Percentiles rank a stretch among this genome's conserved stretches.
Evolutionary conservation across 108 stramenopile genomes (phyloP).

Genomic region (Epipyxis sp.): DNA sequence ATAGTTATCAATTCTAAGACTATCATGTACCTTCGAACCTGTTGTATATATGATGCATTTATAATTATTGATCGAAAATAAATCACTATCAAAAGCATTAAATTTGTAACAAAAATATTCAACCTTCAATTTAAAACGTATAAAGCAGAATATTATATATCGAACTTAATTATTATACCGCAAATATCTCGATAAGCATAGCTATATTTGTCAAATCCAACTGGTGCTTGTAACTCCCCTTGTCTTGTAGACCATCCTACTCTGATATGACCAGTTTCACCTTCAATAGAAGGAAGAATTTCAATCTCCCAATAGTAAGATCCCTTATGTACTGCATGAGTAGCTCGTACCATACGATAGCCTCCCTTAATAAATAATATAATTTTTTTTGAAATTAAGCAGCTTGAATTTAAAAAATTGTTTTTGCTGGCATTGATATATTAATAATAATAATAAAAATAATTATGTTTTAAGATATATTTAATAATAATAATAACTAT

Average conservation of each 20-base stretch:
- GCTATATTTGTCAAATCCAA: slow-evolving; percentile 86
- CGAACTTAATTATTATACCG: slow-evolving; percentile 71
- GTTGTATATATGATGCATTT: no score
- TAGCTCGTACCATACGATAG: slow-evolving; percentile 79
- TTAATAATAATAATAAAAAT: no score
- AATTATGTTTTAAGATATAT: no score
- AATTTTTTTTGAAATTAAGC: no score
- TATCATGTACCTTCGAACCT: slow-evolving; percentile 38
- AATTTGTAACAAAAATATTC: slow-evolving; percentile 11
- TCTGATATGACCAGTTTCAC: slow-evolving; percentile 65
- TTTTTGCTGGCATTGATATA: no score
- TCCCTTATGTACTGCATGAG: slow-evolving; percentile 60
- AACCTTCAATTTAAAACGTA: no score
- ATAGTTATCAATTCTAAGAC: slow-evolving; percentile 42
- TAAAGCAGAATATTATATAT: no score
- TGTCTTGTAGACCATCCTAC: slow-evolving; percentile 77
- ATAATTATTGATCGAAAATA: not conserved
- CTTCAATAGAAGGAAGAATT: slow-evolving; percentile 31
- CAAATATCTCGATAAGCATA: slow-evolving; percentile 79
- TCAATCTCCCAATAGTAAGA: slow-evolving; percentile 39
- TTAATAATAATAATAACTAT: no score
- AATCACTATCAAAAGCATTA: not conserved
- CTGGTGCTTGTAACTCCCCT: slow-evolving; percentile 86
- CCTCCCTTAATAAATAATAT: slow-evolving; percentile 55
- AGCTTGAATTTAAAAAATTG: no score